These are phyloP conservation scores for Fraxinus americana DNA, from an alignment of 257 asterid genomes.

Conservation along the genomic window DNA sequence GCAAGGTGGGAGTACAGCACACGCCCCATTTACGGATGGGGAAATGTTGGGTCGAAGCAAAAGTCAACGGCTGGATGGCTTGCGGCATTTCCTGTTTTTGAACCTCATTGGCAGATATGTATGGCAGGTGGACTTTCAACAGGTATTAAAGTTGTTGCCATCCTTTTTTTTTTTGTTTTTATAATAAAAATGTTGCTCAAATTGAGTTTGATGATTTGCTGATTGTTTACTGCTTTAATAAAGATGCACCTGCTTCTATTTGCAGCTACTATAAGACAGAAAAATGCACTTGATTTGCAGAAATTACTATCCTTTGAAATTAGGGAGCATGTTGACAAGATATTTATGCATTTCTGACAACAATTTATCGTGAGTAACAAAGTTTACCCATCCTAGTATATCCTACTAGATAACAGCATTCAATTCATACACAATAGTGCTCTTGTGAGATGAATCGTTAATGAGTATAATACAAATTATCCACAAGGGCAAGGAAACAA, in stretches of 20 bases:
- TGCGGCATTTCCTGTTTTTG: constrained; percentile 98
- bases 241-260: constrained; percentile 8
- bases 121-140: constrained; percentile 98
- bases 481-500: neutral
- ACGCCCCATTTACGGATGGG: constrained; percentile 94
- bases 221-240: neutral
- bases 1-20: constrained; percentile 96
- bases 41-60: constrained; percentile 77
- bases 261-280: neutral
- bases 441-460: neutral
- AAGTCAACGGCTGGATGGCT: constrained; percentile 99
- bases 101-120: constrained; percentile 99
- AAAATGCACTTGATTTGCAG: neutral
- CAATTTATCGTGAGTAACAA: neutral
- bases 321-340: neutral
- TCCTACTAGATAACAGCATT: neutral
- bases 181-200: neutral
- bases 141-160: constrained; percentile 42
- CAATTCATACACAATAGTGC: neutral
- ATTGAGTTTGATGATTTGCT: constrained; percentile 8
- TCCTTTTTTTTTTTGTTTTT: constrained; percentile 2
- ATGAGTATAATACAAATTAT: neutral
- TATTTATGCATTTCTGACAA: neutral
- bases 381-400: neutral
- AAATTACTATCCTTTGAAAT: neutral